Evolutionary conservation across 2,329 filamentous ascomycete species (phyloP).

Genomic region (Alternaria sp.): DNA sequence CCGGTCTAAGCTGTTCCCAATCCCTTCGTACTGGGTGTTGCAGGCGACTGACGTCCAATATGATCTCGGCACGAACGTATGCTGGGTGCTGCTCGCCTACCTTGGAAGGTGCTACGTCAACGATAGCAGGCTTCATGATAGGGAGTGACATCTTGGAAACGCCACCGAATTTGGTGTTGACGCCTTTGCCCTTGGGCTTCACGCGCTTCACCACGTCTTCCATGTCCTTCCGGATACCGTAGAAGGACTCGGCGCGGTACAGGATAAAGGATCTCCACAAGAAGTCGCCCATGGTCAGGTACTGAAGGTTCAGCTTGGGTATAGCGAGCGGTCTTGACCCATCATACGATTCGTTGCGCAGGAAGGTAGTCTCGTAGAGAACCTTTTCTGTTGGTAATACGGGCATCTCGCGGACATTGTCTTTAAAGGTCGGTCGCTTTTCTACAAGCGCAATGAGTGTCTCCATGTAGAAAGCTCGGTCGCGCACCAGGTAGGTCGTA

Average conservation of each 20-base stretch:
- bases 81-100: constrained; percentile 87
- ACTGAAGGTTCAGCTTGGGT: constrained; percentile 94
- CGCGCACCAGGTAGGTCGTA: constrained; percentile 66
- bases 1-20: constrained; percentile 86
- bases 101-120: constrained; percentile 81
- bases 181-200: constrained; percentile 72
- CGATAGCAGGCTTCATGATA: constrained; percentile 82
- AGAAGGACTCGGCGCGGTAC: constrained; percentile 90
- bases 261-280: constrained; percentile 93
- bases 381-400: constrained; percentile 83
- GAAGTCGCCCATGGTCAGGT: constrained; percentile 93
- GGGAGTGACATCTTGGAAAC: constrained; percentile 92
- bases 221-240: constrained; percentile 89
- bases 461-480: constrained; percentile 72
- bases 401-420: constrained; percentile 71
- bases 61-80: constrained; percentile 83
- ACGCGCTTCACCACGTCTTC: constrained; percentile 81
- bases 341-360: constrained; percentile 85
- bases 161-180: constrained; percentile 74
- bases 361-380: constrained; percentile 78
- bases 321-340: constrained; percentile 86
- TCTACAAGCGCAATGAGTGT: constrained; percentile 78
- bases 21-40: constrained; percentile 77
- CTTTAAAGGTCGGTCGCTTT: constrained; percentile 80
- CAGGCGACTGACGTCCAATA: constrained; percentile 81